These are phyloP conservation scores for Tetracladium setigerum DNA, from an alignment of 495 filamentous ascomycete species.

Conservation along the genomic window DNA sequence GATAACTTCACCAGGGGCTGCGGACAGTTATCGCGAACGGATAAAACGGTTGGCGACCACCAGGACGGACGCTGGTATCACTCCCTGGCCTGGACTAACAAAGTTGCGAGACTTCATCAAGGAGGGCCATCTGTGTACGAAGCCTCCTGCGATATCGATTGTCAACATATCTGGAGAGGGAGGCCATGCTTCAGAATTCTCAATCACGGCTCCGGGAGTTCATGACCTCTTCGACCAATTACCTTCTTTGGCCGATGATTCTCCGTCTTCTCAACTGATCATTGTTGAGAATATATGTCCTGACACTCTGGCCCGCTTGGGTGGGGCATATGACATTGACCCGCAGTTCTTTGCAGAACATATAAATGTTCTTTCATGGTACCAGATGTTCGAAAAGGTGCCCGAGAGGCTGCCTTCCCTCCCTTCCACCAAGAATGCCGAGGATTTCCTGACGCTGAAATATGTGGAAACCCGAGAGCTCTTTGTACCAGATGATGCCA, in stretches of 20 bases:
- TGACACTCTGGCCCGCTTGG: background rate
- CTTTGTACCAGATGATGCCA: background rate
- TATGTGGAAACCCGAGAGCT: background rate
- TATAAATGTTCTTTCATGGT: slow-evolving; percentile 1
- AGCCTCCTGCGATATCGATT: background rate
- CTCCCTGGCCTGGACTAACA: slow-evolving; percentile 1
- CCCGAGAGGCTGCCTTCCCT: slow-evolving; percentile 1
- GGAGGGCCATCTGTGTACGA: background rate
- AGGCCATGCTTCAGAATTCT: background rate
- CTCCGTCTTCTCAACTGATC: background rate
- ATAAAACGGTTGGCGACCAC: too few relatives aligned
- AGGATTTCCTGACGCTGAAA: slow-evolving; percentile 1
- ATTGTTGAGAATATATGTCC: slow-evolving; percentile 1
- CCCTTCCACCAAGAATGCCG: background rate
- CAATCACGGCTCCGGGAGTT: background rate
- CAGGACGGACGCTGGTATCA: slow-evolving; percentile 3
- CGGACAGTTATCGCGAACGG: too few relatives aligned
- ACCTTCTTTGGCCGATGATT: background rate
- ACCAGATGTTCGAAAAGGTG: background rate
- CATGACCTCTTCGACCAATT: too few relatives aligned
- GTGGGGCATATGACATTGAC: slow-evolving; percentile 1
- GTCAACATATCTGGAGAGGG: slow-evolving; percentile 4
- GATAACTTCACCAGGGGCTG: too few relatives aligned
- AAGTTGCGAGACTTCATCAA: background rate
- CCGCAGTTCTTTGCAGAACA: slow-evolving; percentile 1